These are phyloP conservation scores for Suhomyces bokatorum DNA, from an alignment of 1,139 yeast species.

Conservation along the genomic window DNA sequence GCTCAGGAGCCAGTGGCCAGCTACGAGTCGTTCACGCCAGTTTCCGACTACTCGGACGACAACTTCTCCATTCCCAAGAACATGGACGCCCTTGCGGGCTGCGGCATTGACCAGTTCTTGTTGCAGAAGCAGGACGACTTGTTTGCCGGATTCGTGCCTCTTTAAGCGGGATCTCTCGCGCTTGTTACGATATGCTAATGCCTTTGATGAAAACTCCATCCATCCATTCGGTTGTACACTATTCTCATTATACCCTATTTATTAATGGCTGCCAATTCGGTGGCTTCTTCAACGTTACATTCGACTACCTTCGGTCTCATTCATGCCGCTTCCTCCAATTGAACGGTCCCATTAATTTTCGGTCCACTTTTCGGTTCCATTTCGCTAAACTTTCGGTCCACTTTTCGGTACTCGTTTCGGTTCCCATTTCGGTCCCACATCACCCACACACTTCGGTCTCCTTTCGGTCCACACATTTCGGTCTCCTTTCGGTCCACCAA, in stretches of 20 bases:
- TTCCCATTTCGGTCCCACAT: no score
- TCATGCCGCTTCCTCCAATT: not conserved
- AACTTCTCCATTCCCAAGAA: constrained; percentile 17
- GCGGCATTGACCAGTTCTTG: constrained; percentile 28
- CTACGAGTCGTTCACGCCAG: constrained; percentile 22
- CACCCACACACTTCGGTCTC: not conserved
- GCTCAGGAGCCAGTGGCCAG: constrained; percentile 2
- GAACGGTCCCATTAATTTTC: not conserved
- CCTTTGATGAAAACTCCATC: constrained; percentile 4
- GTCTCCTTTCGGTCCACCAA: no score
- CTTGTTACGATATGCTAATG: constrained; percentile 3
- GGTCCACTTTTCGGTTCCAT: constrained; percentile 1
- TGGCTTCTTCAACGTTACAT: not conserved
- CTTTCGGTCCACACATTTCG: not conserved
- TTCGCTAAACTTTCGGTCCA: not conserved
- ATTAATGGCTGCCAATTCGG: not conserved
- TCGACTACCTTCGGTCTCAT: not conserved
- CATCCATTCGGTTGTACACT: constrained; percentile 13
- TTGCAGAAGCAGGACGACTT: constrained; percentile 31
- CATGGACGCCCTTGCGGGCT: constrained; percentile 15
- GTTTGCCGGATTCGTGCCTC: constrained; percentile 32
- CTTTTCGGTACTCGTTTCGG: no score
- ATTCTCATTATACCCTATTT: constrained; percentile 8
- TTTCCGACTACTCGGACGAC: constrained; percentile 26
- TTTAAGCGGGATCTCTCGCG: constrained; percentile 12